phyloP scores from a whole-genome alignment of 257 asterid genomes.

The Rauvolfia tetraphylla region DNA sequence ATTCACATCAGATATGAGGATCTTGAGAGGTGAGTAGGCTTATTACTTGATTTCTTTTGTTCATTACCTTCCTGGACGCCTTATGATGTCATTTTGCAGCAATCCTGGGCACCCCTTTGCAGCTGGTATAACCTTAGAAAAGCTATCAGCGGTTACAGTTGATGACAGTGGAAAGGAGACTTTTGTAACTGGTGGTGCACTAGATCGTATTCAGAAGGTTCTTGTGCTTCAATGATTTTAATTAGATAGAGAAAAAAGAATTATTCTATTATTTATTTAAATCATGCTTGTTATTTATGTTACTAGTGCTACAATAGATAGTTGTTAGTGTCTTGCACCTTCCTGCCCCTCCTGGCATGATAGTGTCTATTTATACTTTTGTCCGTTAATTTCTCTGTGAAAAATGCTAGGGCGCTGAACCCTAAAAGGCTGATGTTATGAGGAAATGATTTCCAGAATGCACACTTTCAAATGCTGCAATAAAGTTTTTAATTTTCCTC shows the following conservation, averaged over 20 bases:
- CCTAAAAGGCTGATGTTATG: background rate
- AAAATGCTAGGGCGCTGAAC: background rate
- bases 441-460: background rate
- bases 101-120: constrained; percentile 95
- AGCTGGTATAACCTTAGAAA: constrained; percentile 81
- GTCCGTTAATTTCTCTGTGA: background rate
- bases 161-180: constrained; percentile 88
- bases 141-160: constrained; percentile 85
- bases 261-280: background rate
- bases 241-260: background rate
- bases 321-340: background rate
- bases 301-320: background rate
- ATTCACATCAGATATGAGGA: constrained; percentile 98
- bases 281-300: background rate
- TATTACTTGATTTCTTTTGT: constrained; percentile 10
- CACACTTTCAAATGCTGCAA: background rate
- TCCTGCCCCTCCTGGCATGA: background rate
- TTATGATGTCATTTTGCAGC: constrained; percentile 44
- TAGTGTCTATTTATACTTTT: background rate
- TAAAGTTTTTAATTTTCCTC: background rate
- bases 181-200: constrained; percentile 83
- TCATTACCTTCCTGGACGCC: constrained; percentile 7
- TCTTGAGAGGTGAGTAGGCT: constrained; percentile 70
- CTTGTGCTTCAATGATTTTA: constrained; percentile 10
- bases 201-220: constrained; percentile 90